A percentile compares a stretch with the other conserved stretches of the same genome.
Evolutionary conservation across 2,329 filamentous ascomycete species (phyloP).

Genomic region (Raffaelea deltoideospora): DNA sequence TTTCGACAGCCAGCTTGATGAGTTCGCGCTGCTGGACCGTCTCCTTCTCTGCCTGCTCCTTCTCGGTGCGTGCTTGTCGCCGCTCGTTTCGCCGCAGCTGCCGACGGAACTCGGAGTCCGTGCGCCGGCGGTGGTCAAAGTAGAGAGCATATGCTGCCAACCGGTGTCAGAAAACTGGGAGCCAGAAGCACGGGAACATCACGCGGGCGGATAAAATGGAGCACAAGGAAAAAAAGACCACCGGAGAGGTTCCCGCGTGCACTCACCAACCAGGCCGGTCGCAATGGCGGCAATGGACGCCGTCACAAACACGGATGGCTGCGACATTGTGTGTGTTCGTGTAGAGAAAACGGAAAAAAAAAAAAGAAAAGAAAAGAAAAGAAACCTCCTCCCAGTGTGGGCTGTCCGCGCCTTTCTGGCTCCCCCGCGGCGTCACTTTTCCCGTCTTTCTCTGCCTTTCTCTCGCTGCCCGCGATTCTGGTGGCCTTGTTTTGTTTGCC

Average conservation of each 20-base stretch:
- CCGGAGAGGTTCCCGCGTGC: background rate
- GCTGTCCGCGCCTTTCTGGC: no score
- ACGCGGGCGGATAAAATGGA: no score
- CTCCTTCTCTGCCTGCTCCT: conserved; percentile 54
- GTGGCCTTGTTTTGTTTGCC: no score
- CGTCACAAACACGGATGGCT: conserved; percentile 42
- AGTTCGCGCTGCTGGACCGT: conserved; percentile 52
- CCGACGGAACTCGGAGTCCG: conserved; percentile 49
- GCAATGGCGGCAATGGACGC: conserved; percentile 46
- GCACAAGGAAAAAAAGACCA: background rate
- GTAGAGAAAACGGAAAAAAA: background rate
- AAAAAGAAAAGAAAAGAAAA: background rate
- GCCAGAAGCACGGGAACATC: no score
- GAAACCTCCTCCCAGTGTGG: no score
- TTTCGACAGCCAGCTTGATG: conserved; percentile 62
- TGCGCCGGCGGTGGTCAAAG: conserved; percentile 53
- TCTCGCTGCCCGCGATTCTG: no score
- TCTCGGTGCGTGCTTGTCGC: conserved; percentile 53
- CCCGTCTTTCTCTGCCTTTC: no score
- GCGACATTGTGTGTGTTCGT: conserved; percentile 31
- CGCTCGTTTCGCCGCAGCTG: conserved; percentile 61
- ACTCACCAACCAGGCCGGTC: conserved; percentile 43
- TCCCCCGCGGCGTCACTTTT: no score
- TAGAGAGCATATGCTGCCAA: conserved; percentile 46
- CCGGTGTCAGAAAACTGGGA: no score